Evolutionary conservation across 2,329 filamentous ascomycete species (phyloP), one percentile per base, ranked within the genome.

Genomic region (Blumeriella jaapii): DNA sequence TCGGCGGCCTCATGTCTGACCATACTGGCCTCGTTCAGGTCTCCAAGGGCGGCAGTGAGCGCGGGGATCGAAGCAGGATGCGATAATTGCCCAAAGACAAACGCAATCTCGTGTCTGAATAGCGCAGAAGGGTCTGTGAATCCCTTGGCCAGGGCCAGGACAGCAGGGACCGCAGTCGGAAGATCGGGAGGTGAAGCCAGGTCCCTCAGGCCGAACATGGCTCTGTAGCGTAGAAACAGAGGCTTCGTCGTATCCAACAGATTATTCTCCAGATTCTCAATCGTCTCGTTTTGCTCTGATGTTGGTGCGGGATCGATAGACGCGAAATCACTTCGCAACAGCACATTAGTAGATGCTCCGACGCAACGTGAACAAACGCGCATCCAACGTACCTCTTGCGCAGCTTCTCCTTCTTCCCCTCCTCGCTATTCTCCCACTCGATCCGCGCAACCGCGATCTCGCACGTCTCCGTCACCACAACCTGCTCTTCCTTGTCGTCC

Each of bases 1-100:
- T 98, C 91, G 1, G 93, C 91, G 31, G 91, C 93, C 62, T 98
- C 91, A 55, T 98, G 91, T 38, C 91, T 78, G 38, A 98, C 91
- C 91, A 98, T 98, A 53, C 87, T 86, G 15, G 75, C 81, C 63
- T 98, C 91, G 36, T 82, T 67, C 31, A 72, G 63, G 57, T 98
- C 70, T 51, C 81, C 81, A 40, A 98, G 67, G 1, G 82, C 77
- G 33, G 73, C 74, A 11, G 81, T 80, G 39, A 98, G 71, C 40
- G 84, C 84, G 3, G 91, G 87, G 48, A 98, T 95, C 1, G 86
- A 94, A n/a, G 89, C 89, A 1, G 91, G 91, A 55, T 98, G 91
- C 36, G 82, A 86, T 34, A 98, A 69, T 60, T 98, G 91, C 36
- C 91, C 91, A 50, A 98, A 98, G 10, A 98, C 91, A 57, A 98